These are phyloP conservation scores for Oidiodendron maius DNA, from an alignment of 495 filamentous ascomycete genomes.

Conservation along the genomic window DNA sequence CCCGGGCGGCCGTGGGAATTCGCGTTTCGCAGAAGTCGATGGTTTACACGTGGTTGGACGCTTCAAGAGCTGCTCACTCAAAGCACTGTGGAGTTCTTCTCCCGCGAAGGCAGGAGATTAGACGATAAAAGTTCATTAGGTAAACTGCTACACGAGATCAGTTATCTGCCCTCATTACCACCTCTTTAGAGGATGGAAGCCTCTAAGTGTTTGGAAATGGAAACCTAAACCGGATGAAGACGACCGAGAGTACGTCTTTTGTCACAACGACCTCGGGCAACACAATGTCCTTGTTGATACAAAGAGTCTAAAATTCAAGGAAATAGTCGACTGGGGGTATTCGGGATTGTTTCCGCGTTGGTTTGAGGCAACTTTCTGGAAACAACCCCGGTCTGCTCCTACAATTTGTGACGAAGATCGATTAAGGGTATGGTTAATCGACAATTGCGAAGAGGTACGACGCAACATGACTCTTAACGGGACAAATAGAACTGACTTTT, in stretches of 20 bases:
- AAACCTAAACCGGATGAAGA: not conserved
- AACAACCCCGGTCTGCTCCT: not conserved
- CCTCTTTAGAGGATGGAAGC: not conserved
- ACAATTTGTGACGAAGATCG: not conserved
- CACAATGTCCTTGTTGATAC: slow-evolving; percentile 29
- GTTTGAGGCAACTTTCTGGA: slow-evolving; percentile 8
- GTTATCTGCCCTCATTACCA: slow-evolving; percentile 8
- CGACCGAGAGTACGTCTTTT: slow-evolving; percentile 24
- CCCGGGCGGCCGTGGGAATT: slow-evolving; percentile 27
- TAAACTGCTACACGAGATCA: slow-evolving; percentile 42
- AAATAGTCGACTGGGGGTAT: slow-evolving; percentile 33
- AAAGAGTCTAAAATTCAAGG: slow-evolving; percentile 25
- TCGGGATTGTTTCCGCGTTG: slow-evolving; percentile 27
- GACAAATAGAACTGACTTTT: too few relatives aligned
- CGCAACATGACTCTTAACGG: too few relatives aligned
- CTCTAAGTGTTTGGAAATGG: not conserved
- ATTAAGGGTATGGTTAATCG: not conserved
- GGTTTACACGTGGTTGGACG: too few relatives aligned
- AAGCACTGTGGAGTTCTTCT: not conserved
- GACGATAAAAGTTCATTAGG: slow-evolving; percentile 68
- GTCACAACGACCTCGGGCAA: slow-evolving; percentile 30
- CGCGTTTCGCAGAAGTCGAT: slow-evolving; percentile 5
- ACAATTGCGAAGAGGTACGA: too few relatives aligned
- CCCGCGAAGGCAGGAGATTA: slow-evolving; percentile 51
- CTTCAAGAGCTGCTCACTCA: slow-evolving; percentile 8